A percentile compares a stretch with the other conserved stretches of the same genome.
Evolutionary conservation across 2,329 filamentous ascomycete genomes (phyloP).

Genomic region (Myriosclerotinia curreyana): DNA sequence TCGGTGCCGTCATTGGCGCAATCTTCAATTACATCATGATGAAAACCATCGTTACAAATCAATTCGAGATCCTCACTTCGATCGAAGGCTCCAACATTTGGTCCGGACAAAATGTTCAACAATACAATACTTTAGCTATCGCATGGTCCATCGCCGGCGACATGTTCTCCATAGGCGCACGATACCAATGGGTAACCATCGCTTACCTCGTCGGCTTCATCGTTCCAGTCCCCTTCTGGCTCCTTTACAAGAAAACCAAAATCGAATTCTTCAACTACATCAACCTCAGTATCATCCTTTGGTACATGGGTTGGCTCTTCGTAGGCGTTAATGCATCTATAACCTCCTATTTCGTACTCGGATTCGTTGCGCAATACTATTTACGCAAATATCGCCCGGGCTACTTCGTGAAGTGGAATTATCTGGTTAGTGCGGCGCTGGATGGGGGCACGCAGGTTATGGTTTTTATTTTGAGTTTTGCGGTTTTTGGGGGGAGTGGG

Average conservation of each 20-base stretch:
- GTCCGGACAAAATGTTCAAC: constrained; percentile 57
- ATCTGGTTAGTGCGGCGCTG: constrained; percentile 68
- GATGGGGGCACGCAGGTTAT: constrained; percentile 66
- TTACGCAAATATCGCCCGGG: constrained; percentile 52
- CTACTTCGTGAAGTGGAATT: constrained; percentile 78
- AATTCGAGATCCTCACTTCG: constrained; percentile 60
- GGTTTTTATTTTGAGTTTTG: constrained; percentile 56
- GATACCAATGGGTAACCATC: constrained; percentile 64
- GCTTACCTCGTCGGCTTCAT: constrained; percentile 69
- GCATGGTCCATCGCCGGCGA: constrained; percentile 70
- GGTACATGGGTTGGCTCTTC: constrained; percentile 59
- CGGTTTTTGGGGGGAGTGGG: constrained; percentile 51
- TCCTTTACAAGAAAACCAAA: constrained; percentile 55
- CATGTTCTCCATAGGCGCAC: constrained; percentile 61
- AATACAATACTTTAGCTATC: constrained; percentile 64
- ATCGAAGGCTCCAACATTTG: constrained; percentile 58
- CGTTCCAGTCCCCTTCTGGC: constrained; percentile 58
- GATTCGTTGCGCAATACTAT: constrained; percentile 64
- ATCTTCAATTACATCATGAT: constrained; percentile 57
- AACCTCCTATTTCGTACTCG: constrained; percentile 64
- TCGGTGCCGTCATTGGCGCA: constrained; percentile 44
- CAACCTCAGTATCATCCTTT: constrained; percentile 65
- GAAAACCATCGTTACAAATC: constrained; percentile 62
- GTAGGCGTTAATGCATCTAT: constrained; percentile 69
- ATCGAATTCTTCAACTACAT: constrained; percentile 61